A percentile compares a stretch with the other conserved stretches of the same genome.
Evolutionary conservation across 2,329 filamentous ascomycete genomes (phyloP).

Genomic region (Colletotrichum plurivorum): DNA sequence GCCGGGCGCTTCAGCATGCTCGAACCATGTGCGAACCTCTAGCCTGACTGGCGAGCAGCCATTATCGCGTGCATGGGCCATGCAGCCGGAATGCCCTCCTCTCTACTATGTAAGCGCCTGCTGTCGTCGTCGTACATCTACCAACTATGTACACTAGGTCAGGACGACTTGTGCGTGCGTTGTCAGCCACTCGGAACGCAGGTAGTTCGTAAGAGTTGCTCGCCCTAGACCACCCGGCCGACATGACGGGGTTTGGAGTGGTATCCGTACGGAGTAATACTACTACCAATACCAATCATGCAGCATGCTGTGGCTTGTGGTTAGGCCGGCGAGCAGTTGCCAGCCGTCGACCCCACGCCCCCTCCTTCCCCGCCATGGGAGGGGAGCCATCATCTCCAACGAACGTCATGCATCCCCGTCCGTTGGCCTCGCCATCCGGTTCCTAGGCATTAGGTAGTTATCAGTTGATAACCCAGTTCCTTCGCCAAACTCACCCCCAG

Average conservation of each 20-base stretch:
- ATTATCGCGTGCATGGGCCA: not conserved
- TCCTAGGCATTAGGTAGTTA: too few relatives aligned
- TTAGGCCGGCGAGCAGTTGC: not conserved
- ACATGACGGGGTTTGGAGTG: too few relatives aligned
- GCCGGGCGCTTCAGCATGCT: constrained; percentile 4
- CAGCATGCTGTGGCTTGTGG: not conserved
- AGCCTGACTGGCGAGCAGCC: constrained; percentile 15
- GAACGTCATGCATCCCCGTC: constrained; percentile 31
- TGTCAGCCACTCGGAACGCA: too few relatives aligned
- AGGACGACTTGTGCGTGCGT: too few relatives aligned
- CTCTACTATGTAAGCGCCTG: not conserved
- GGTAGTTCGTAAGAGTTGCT: too few relatives aligned
- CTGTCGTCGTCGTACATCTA: not conserved
- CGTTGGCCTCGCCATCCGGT: constrained; percentile 21
- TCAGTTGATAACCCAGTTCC: not conserved
- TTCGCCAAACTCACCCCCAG: constrained; percentile 5
- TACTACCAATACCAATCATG: too few relatives aligned
- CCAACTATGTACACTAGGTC: too few relatives aligned
- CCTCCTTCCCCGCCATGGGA: constrained; percentile 25
- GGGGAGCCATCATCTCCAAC: not conserved
- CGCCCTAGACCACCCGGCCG: too few relatives aligned
- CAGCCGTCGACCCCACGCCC: constrained; percentile 30
- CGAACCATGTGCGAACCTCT: not conserved
- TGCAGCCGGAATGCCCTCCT: not conserved
- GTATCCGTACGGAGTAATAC: too few relatives aligned